These are phyloP conservation scores for Lentinula boryana DNA, from an alignment of 768 basidiomycete species.

Conservation along the genomic window DNA sequence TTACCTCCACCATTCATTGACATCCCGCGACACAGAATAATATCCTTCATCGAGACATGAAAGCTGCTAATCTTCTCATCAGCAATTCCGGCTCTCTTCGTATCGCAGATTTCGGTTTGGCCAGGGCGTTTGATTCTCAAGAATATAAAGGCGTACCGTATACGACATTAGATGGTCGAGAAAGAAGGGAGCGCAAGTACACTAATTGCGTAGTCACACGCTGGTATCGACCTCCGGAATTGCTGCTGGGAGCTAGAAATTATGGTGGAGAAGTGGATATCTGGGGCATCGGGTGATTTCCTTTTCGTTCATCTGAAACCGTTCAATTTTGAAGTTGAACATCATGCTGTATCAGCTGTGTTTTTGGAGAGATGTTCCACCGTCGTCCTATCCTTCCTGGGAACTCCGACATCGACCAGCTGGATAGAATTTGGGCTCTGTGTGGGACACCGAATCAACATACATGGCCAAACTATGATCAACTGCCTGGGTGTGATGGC, in stretches of 20 bases:
- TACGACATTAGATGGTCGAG: slow-evolving; percentile 11
- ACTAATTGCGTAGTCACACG: slow-evolving; percentile 94
- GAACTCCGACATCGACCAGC: slow-evolving; percentile 84
- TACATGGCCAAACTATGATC: slow-evolving; percentile 73
- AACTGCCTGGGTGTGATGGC: slow-evolving; percentile 74
- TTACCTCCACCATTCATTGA: slow-evolving; percentile 1
- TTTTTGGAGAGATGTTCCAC: slow-evolving; percentile 95
- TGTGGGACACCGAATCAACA: slow-evolving; percentile 86
- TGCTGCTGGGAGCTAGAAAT: slow-evolving; percentile 80
- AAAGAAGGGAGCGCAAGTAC: slow-evolving; percentile 57
- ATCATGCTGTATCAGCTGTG: slow-evolving; percentile 51
- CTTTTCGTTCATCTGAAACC: neutral
- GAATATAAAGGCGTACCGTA: neutral
- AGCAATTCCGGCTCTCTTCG: slow-evolving; percentile 78
- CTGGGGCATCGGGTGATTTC: slow-evolving; percentile 85
- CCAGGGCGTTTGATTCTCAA: slow-evolving; percentile 66
- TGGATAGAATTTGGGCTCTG: slow-evolving; percentile 84
- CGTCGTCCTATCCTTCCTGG: slow-evolving; percentile 85
- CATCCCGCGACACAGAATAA: slow-evolving; percentile 58
- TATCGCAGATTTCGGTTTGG: slow-evolving; percentile 95
- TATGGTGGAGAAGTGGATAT: slow-evolving; percentile 96
- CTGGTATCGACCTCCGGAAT: slow-evolving; percentile 93
- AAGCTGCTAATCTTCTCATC: slow-evolving; percentile 94
- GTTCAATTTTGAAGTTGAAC: neutral
- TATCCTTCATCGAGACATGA: slow-evolving; percentile 98